Evolutionary conservation across 1,284 basidiomycete species (phyloP).

Genomic region (Ustilago vetiveriae): DNA sequence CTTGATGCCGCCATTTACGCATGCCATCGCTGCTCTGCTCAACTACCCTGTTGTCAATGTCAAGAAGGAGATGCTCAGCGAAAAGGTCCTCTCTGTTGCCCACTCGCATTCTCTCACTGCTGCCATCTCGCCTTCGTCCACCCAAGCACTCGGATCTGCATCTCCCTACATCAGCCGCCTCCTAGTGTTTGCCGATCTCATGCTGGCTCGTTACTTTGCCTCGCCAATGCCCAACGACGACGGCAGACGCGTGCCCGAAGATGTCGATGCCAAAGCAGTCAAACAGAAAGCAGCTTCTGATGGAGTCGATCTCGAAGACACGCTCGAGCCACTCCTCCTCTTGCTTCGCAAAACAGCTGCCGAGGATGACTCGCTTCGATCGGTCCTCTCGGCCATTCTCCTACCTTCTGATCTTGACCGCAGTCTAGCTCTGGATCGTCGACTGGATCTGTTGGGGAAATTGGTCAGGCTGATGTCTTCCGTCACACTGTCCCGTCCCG

Average conservation of each 20-base stretch:
- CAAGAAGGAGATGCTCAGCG: conserved; percentile 15
- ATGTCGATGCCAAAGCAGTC: conserved; percentile 38
- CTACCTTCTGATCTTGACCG: conserved; percentile 51
- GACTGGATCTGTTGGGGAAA: conserved; percentile 46
- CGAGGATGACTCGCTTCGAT: conserved; percentile 35
- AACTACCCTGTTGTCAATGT: conserved; percentile 48
- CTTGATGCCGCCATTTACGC: conserved; percentile 51
- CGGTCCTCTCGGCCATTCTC: conserved; percentile 17
- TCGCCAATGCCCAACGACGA: not conserved
- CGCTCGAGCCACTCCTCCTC: conserved; percentile 47
- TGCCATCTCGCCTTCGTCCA: conserved; percentile 25
- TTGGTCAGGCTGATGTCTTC: conserved; percentile 55
- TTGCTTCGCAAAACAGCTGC: conserved; percentile 48
- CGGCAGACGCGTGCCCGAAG: conserved; percentile 23
- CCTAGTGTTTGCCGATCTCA: conserved; percentile 27
- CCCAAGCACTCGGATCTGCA: conserved; percentile 15
- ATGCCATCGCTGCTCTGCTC: conserved; percentile 58
- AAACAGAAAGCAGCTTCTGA: conserved; percentile 27
- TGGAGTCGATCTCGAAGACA: conserved; percentile 52
- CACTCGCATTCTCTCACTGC: not conserved
- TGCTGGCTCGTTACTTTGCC: conserved; percentile 41
- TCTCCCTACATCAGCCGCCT: conserved; percentile 29
- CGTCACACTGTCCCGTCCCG: conserved; percentile 39
- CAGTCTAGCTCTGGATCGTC: conserved; percentile 39
- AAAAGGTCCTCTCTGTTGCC: not conserved